Percentiles rank a stretch among this genome's conserved stretches.
These are phyloP conservation scores for Chionographis japonica DNA, from an alignment of 106 monocot species.

Conservation along the genomic window DNA sequence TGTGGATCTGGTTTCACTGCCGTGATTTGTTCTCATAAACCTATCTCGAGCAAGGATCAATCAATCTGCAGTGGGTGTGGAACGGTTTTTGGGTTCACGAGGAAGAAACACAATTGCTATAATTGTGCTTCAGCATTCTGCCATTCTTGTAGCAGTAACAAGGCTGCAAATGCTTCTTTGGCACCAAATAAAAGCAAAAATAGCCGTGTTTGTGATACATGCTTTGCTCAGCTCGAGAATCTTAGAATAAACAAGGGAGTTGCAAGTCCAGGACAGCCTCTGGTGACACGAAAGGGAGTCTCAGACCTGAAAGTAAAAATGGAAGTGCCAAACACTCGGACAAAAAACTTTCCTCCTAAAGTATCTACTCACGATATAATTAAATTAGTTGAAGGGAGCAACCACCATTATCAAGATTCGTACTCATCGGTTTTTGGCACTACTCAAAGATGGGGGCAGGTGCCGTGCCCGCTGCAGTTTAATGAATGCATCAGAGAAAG, in stretches of 20 bases:
- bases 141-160: conserved; percentile 71
- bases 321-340: conserved; percentile 18
- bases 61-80: conserved; percentile 59
- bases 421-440: background rate
- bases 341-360: conserved; percentile 42
- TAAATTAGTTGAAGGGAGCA: conserved; percentile 13
- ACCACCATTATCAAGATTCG: conserved; percentile 10
- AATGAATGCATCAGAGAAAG: conserved; percentile 9
- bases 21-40: conserved; percentile 50
- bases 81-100: conserved; percentile 63
- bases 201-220: conserved; percentile 66
- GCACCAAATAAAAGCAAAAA: conserved; percentile 44
- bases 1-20: conserved; percentile 74
- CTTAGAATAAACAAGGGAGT: conserved; percentile 6
- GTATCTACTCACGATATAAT: conserved; percentile 16
- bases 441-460: conserved; percentile 67
- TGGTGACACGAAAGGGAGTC: conserved; percentile 10
- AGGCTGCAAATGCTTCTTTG: conserved; percentile 46
- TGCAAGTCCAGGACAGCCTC: conserved; percentile 25
- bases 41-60: conserved; percentile 45
- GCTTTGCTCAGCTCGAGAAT: conserved; percentile 28
- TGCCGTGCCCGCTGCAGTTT: conserved; percentile 62
- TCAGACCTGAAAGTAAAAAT: conserved; percentile 23
- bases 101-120: conserved; percentile 83
- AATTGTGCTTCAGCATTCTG: conserved; percentile 68